These are phyloP conservation scores for Phanerodontia chrysosporium DNA, from an alignment of 768 basidiomycete genomes.

Conservation along the genomic window DNA sequence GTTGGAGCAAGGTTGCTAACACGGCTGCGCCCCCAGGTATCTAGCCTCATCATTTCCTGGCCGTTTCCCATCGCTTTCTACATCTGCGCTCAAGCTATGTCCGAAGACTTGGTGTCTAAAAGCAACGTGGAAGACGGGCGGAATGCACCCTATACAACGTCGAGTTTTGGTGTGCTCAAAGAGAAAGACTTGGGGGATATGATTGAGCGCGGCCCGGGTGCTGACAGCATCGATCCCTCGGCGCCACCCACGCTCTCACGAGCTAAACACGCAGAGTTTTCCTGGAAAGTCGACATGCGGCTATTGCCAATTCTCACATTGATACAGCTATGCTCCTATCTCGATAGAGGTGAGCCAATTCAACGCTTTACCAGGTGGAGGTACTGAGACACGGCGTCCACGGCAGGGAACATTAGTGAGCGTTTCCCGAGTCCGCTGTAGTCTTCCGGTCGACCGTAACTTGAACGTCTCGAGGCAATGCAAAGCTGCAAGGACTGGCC, in stretches of 20 bases:
- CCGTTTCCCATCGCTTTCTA: too few relatives aligned
- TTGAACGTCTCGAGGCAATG: slow-evolving; percentile 13
- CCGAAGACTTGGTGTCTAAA: too few relatives aligned
- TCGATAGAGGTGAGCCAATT: slow-evolving; percentile 25
- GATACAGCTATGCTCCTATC: slow-evolving; percentile 27
- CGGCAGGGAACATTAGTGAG: not conserved
- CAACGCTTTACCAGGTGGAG: too few relatives aligned
- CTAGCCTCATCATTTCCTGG: too few relatives aligned
- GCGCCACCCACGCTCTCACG: slow-evolving; percentile 41
- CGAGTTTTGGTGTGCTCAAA: not conserved
- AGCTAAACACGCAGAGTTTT: slow-evolving; percentile 38
- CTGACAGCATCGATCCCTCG: slow-evolving; percentile 26
- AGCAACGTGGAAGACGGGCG: not conserved
- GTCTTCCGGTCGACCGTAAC: too few relatives aligned
- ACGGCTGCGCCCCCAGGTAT: too few relatives aligned
- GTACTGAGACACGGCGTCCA: too few relatives aligned
- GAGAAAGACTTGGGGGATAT: not conserved
- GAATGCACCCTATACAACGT: too few relatives aligned
- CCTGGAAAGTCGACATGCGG: slow-evolving; percentile 26
- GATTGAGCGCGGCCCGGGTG: not conserved
- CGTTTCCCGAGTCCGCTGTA: not conserved
- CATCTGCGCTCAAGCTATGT: too few relatives aligned
- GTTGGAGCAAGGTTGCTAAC: too few relatives aligned
- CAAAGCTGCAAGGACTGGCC: slow-evolving; percentile 26
- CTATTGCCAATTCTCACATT: slow-evolving; percentile 26